Percentiles rank a stretch among this genome's conserved stretches.
phyloP scores from a whole-genome alignment of 768 basidiomycete genomes.

The Cantharellus anzutake region DNA sequence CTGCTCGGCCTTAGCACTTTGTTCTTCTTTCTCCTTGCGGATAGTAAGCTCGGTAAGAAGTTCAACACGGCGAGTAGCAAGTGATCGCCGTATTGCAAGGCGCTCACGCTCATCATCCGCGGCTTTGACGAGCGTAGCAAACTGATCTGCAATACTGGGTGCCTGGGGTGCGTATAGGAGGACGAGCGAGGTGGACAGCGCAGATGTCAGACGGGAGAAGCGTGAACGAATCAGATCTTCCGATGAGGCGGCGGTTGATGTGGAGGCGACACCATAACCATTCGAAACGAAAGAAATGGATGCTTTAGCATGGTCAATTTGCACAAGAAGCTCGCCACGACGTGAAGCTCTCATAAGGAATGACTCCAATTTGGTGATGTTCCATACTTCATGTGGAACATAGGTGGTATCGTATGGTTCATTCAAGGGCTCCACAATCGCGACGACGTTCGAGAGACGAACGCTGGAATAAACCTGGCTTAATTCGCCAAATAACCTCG shows the following conservation, averaged over 20 bases:
- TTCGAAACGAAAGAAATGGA: constrained; percentile 74
- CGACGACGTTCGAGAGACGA: constrained; percentile 55
- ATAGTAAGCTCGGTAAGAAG: constrained; percentile 66
- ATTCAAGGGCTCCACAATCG: constrained; percentile 58
- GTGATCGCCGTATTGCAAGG: constrained; percentile 53
- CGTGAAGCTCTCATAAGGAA: constrained; percentile 88
- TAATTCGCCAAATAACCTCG: constrained; percentile 76
- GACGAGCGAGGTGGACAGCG: constrained; percentile 51
- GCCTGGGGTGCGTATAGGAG: constrained; percentile 29
- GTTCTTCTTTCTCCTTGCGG: constrained; percentile 79
- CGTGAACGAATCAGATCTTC: constrained; percentile 59
- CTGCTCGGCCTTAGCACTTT: constrained; percentile 53
- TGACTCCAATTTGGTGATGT: constrained; percentile 66
- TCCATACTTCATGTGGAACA: constrained; percentile 21
- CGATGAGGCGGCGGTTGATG: constrained; percentile 10
- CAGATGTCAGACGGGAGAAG: constrained; percentile 52
- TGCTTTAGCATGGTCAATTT: constrained; percentile 74
- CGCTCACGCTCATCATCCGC: constrained; percentile 60
- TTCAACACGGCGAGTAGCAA: constrained; percentile 73
- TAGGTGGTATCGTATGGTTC: constrained; percentile 10
- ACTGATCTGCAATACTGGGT: constrained; percentile 29
- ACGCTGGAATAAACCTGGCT: constrained; percentile 84
- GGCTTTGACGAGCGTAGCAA: constrained; percentile 31
- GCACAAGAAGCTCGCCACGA: constrained; percentile 67
- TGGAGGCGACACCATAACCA: constrained; percentile 27